Evolutionary conservation across 2,329 filamentous ascomycete genomes (phyloP), one percentile per base, ranked within the genome.

Genomic region (Clarireedia hainanense): DNA sequence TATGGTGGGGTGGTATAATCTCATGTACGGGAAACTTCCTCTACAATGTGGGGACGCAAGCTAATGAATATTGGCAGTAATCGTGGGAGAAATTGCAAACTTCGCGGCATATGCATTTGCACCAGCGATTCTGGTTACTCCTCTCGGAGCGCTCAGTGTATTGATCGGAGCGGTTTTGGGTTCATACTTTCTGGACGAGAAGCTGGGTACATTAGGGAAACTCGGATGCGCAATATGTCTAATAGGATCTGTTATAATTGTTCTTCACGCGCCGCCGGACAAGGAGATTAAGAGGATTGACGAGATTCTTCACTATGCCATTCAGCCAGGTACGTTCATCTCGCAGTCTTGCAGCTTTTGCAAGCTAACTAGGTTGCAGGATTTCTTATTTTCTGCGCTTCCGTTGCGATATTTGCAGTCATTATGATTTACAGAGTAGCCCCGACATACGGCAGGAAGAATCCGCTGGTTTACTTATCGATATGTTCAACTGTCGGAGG

Each of bases 81-180:
- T 91, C 58, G 74, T 95, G 46, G 94, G 94, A 68, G 94, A 99
- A 74, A 77, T 96, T 57, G 95, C 91, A 74, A 99, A 99, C 73
- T 99, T 99, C 70, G 91, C 91, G 50, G 94, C 94, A 60, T 99
- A 99, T 71, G 94, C 94, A 6, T 99, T 97, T 73, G 94, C 94
- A 63, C 94, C 94, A 42, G 95, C 94, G n/a, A 99, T 99, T 72
- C 80, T 99, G 52, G 94, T 99, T 42, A 99, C 94, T 5, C 94
- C 94, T 26, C 77, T 99, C 24, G 94, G 94, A 59, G 94, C 94
- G 55, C 79, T 99, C 60, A 94, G 89, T 69, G 95, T 99, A 57
- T 77, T 99, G 62, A 96, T 99, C 67, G 94, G 91, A 62, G 91
- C 94, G 20, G 91, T 99, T 30, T 75, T 99, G 57, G 92, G 94